Percentiles rank a stretch among this genome's conserved stretches.
phyloP scores from a whole-genome alignment of 768 basidiomycete genomes.

The Hysterangium stoloniferum region DNA sequence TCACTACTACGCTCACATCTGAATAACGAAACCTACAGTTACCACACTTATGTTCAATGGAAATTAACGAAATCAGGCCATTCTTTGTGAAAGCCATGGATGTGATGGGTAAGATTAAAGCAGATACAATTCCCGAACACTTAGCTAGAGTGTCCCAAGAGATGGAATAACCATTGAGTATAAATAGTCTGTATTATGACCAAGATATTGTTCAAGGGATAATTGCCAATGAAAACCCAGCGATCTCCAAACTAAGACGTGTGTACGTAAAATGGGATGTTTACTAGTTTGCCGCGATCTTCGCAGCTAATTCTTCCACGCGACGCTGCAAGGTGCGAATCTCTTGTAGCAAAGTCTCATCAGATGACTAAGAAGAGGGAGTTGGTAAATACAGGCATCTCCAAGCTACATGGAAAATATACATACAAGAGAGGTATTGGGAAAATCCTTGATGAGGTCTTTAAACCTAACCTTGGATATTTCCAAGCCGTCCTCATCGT shows the following conservation, averaged over 20 bases:
- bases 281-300: constrained; percentile 23
- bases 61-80: constrained; percentile 90
- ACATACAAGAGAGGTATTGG: constrained; percentile 62
- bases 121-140: constrained; percentile 6
- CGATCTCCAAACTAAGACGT: too few relatives aligned
- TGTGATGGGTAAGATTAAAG: constrained; percentile 50
- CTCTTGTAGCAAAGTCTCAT: constrained; percentile 59
- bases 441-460: constrained; percentile 64
- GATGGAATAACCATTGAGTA: background rate
- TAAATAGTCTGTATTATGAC: background rate
- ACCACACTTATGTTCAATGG: constrained; percentile 80
- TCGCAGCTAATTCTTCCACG: constrained; percentile 30
- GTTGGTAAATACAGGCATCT: constrained; percentile 9
- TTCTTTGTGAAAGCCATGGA: constrained; percentile 82
- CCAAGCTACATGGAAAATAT: constrained; percentile 2
- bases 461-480: constrained; percentile 68
- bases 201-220: too few relatives aligned
- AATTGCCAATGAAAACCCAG: too few relatives aligned
- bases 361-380: constrained; percentile 49
- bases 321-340: constrained; percentile 45
- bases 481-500: constrained; percentile 48
- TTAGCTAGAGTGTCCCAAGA: constrained; percentile 1
- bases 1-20: too few relatives aligned
- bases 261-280: too few relatives aligned
- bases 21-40: too few relatives aligned